phyloP scores from a whole-genome alignment of 2,329 filamentous ascomycete genomes.

The Conoideocrella luteorostrata region DNA sequence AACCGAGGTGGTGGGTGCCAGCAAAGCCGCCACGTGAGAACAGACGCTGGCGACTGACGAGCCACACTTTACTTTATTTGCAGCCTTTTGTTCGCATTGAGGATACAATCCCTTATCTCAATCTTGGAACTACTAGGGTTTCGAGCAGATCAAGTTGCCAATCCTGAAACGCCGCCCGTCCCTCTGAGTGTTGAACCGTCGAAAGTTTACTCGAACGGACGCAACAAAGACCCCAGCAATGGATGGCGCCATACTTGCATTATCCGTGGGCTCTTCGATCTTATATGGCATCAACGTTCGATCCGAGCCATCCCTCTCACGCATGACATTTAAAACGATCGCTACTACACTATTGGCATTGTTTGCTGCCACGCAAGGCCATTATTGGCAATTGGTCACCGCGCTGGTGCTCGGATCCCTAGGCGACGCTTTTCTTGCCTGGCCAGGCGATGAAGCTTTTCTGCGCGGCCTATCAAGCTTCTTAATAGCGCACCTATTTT shows the following conservation, averaged over 20 bases:
- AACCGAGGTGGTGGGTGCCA: not conserved
- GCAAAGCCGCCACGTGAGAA: not conserved
- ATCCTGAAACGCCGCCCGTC: too few relatives aligned
- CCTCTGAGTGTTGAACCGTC: too few relatives aligned
- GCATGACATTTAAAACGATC: conserved; percentile 24
- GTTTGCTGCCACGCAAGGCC: conserved; percentile 11
- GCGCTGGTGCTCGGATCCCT: conserved; percentile 25
- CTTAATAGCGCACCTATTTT: conserved; percentile 26
- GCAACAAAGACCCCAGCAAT: not conserved
- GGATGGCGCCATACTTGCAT: conserved; percentile 3
- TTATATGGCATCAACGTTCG: conserved; percentile 15
- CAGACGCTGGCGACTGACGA: too few relatives aligned
- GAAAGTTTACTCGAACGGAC: too few relatives aligned
- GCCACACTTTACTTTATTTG: too few relatives aligned
- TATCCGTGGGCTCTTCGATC: conserved; percentile 11
- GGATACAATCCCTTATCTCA: too few relatives aligned
- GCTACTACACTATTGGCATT: conserved; percentile 25
- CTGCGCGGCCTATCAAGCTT: conserved; percentile 27
- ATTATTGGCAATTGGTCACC: conserved; percentile 15
- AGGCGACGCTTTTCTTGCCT: conserved; percentile 31
- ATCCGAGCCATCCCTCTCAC: conserved; percentile 17
- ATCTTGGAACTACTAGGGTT: too few relatives aligned
- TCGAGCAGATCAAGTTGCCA: too few relatives aligned
- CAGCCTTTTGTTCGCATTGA: too few relatives aligned
- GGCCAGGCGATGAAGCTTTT: conserved; percentile 25